A percentile compares a stretch with the other conserved stretches of the same genome.
phyloP scores from a whole-genome alignment of 1,284 basidiomycete genomes.

The Wolfiporia cocos region DNA sequence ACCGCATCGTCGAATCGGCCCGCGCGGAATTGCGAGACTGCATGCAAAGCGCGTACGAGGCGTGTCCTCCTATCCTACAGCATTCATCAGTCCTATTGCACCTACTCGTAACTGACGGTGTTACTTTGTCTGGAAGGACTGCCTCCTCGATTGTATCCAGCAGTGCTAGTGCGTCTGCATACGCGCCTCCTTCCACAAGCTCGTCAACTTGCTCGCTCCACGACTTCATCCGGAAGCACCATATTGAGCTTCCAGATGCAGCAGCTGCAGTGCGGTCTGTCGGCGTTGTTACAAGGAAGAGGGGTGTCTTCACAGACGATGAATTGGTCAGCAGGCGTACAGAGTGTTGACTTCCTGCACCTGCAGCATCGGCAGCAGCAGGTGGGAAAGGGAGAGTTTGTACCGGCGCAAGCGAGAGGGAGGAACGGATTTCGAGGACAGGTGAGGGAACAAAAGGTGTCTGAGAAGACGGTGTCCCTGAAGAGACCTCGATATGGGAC shows the following conservation, averaged over 20 bases:
- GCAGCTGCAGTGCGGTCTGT: constrained; percentile 58
- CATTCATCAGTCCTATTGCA: not conserved
- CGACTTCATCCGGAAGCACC: constrained; percentile 66
- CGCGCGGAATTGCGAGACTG: constrained; percentile 70
- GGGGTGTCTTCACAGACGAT: constrained; percentile 44
- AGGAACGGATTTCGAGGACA: constrained; percentile 75
- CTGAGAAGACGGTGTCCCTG: constrained; percentile 10
- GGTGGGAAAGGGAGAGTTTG: constrained; percentile 71
- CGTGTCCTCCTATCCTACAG: constrained; percentile 46
- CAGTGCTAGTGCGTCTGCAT: constrained; percentile 78
- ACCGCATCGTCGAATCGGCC: constrained; percentile 74
- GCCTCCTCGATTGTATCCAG: constrained; percentile 67
- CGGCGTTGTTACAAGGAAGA: constrained; percentile 71
- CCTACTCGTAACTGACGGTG: not conserved
- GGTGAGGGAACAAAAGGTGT: constrained; percentile 43
- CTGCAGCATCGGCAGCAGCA: constrained; percentile 21
- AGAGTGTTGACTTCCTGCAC: constrained; percentile 35
- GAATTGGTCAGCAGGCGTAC: constrained; percentile 56
- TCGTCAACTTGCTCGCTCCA: constrained; percentile 86
- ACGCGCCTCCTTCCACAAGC: constrained; percentile 66
- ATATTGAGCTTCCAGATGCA: constrained; percentile 71
- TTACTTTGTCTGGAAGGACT: constrained; percentile 64
- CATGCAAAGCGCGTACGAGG: constrained; percentile 64
- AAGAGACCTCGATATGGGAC: constrained; percentile 15
- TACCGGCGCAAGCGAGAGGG: constrained; percentile 59